These are phyloP conservation scores for Fusarium tuaranense DNA, from an alignment of 2,329 filamentous ascomycete species.

Conservation along the genomic window DNA sequence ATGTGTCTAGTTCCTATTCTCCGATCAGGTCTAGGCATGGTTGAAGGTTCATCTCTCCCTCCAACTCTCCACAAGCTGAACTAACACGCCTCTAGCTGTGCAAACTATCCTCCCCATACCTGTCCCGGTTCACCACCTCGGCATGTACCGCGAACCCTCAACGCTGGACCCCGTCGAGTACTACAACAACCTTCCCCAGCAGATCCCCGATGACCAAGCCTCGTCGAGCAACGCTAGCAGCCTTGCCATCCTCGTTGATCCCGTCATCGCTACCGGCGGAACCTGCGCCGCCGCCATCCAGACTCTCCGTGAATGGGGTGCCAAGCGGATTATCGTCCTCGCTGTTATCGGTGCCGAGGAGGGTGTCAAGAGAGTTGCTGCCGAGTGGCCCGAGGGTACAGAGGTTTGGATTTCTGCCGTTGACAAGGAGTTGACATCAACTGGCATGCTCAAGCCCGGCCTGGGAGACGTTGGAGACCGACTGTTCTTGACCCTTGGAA, in stretches of 20 bases:
- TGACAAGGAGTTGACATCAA: conserved; percentile 78
- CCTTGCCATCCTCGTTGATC: conserved; percentile 88
- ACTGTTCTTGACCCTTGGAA: conserved; percentile 89
- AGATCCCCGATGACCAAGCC: conserved; percentile 57
- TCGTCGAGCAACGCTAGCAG: conserved; percentile 55
- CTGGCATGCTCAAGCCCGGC: conserved; percentile 91
- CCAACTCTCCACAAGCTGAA: neutral
- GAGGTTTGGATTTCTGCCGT: conserved; percentile 87
- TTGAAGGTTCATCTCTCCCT: conserved; percentile 71
- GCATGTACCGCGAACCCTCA: conserved; percentile 90
- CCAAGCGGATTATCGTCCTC: conserved; percentile 82
- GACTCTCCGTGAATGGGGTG: conserved; percentile 90
- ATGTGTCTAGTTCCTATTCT: conserved; percentile 92
- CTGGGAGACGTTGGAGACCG: conserved; percentile 92
- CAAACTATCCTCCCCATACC: conserved; percentile 84
- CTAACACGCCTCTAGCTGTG: conserved; percentile 65
- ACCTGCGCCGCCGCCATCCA: conserved; percentile 92
- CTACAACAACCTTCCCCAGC: conserved; percentile 95
- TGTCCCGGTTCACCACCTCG: conserved; percentile 91
- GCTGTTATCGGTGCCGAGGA: conserved; percentile 78
- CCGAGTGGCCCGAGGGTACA: conserved; percentile 81
- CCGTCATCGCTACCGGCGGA: conserved; percentile 92
- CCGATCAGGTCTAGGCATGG: conserved; percentile 91
- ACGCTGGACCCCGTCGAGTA: conserved; percentile 94
- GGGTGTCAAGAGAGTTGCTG: conserved; percentile 78